Base-by-base conservation (phyloP, 208 protist genomes). In the Perkinsela sp. region DNA sequence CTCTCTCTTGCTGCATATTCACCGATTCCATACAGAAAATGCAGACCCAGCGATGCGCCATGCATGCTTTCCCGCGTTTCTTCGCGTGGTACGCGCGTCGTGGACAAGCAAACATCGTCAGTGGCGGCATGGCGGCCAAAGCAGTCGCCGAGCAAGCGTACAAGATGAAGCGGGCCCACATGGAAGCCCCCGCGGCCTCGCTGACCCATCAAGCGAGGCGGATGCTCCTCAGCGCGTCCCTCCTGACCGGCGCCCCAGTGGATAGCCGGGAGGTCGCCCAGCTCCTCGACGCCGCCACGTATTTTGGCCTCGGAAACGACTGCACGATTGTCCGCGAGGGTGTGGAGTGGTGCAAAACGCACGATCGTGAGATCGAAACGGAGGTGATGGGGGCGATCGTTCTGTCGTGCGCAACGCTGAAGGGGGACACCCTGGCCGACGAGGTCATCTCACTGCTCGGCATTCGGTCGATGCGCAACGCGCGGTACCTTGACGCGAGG, bases 301-400 rank as follows among this genome's bases (percentile, higher is more conserved):
- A 92, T 77, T 92, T 92, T 76, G 86, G 86, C 71, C 89, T 92
- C 84, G 86, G 90, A 72, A 90, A 83, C 68, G 86, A 92, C 72
- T 84, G 84, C 16, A 76, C 80, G 30, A 70, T 92, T 48, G 84
- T 92, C 74, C 84, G 86, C n/a, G 84, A 92, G 83, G 89, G 84
- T 70, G 79, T 92, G 29, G 86, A 92, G 70, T 92, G 84, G 71
- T 92, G 86, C 71, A 73, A 90, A 31, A 83, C 83, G 69, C 89
- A 92, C 68, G 84, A 92, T 70, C 85, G 85, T 72, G 81, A 88
- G 67, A 86, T 92, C 68, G 85, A 78, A 13, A 68, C 90, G 6
- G 86, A 92, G 31, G 77, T 90, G 30, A 28, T 92, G 66, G 84
- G 84, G 0, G 78, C 90, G 48, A 82, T 92, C 48, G 86, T 92